Evolutionary conservation across 192 early-diverging fungal species (phyloP).

Genomic region (Funneliformis geosporum): DNA sequence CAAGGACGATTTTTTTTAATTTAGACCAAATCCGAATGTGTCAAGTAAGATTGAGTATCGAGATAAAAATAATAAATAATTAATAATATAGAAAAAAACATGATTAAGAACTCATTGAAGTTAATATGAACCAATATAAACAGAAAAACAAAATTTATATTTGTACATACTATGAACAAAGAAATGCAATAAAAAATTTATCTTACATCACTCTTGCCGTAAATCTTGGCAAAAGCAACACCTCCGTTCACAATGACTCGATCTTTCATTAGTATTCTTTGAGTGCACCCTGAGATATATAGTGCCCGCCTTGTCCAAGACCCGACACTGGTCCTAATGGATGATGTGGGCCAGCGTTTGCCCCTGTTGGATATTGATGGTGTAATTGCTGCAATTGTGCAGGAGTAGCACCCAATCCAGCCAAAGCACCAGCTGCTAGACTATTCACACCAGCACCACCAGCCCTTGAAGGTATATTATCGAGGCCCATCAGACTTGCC

Average conservation of each 20-base stretch:
- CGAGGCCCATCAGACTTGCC: constrained; percentile 19
- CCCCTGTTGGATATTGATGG: background rate
- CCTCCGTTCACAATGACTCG: background rate
- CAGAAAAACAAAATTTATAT: background rate
- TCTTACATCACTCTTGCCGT: background rate
- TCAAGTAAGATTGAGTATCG: background rate
- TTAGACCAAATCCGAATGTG: background rate
- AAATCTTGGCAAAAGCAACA: background rate
- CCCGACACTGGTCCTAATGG: constrained; percentile 18
- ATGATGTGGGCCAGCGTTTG: constrained; percentile 16
- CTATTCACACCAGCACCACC: background rate
- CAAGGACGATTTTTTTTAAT: background rate
- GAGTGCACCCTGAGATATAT: constrained; percentile 7
- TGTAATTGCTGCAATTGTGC: constrained; percentile 18
- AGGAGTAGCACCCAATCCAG: constrained; percentile 15
- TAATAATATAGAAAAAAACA: background rate
- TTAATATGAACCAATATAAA: background rate
- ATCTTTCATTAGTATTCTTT: constrained; percentile 12
- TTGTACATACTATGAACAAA: constrained; percentile 1
- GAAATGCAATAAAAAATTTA: background rate
- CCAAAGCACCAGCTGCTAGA: background rate
- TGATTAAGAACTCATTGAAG: background rate
- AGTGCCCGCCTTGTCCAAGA: constrained; percentile 6
- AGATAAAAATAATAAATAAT: background rate
- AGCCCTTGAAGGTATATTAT: background rate